Evolutionary conservation across 805 yeast species (phyloP).

Genomic region (Hanseniaspora valbyensis): DNA sequence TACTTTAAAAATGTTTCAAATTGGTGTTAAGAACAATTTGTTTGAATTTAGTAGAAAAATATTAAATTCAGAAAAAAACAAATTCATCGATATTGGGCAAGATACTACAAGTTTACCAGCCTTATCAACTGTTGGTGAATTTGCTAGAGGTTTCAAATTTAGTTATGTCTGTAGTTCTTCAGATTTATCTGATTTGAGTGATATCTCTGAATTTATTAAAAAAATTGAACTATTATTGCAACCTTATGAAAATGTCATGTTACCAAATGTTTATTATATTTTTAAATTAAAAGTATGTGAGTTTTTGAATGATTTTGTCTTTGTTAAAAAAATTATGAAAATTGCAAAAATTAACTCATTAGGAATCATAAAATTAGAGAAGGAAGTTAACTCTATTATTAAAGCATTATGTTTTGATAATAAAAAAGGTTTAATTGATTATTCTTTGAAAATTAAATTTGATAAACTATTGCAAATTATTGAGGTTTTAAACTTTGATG

Average conservation of each 20-base stretch:
- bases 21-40: conserved; percentile 17
- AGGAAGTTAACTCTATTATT: conserved; percentile 65
- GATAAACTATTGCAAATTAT: conserved; percentile 75
- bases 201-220: conserved; percentile 40
- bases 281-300: conserved; percentile 42
- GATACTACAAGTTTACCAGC: background rate
- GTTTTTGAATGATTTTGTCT: conserved; percentile 37
- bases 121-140: background rate
- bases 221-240: conserved; percentile 55
- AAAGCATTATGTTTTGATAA: conserved; percentile 60
- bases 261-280: conserved; percentile 40
- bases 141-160: conserved; percentile 19
- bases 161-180: conserved; percentile 23
- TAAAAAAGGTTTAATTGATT: conserved; percentile 25
- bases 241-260: conserved; percentile 54
- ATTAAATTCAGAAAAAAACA: background rate
- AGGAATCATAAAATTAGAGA: conserved; percentile 74
- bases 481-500: conserved; percentile 71
- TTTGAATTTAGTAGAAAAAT: conserved; percentile 8
- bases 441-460: conserved; percentile 66
- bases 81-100: background rate
- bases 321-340: conserved; percentile 60
- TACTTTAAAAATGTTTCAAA: conserved; percentile 35
- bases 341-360: conserved; percentile 63
- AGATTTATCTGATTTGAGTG: conserved; percentile 30